Evolutionary conservation across 1,139 yeast genomes (phyloP).

Genomic region (Yamadazyma trypodendri): DNA sequence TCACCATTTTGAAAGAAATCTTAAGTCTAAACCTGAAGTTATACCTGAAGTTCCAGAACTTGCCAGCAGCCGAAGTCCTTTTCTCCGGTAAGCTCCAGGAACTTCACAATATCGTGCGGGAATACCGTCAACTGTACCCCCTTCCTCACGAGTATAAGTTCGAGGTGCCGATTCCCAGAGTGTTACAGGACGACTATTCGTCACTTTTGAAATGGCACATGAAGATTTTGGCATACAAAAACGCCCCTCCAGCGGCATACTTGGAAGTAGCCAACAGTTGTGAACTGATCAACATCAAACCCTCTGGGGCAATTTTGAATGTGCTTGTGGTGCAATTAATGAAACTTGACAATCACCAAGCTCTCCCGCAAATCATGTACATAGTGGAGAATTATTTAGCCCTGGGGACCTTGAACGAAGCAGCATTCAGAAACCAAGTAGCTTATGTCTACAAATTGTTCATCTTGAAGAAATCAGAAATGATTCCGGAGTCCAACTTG

Average conservation of each 20-base stretch:
- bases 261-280: constrained; percentile 11
- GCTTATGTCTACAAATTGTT: constrained; percentile 27
- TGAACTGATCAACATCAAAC: constrained; percentile 11
- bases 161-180: constrained; percentile 20
- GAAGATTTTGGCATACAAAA: constrained; percentile 10
- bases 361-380: constrained; percentile 19
- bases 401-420: constrained; percentile 32
- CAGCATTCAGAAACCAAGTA: constrained; percentile 19
- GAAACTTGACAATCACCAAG: constrained; percentile 10
- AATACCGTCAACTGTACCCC: constrained; percentile 20
- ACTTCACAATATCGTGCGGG: constrained; percentile 16
- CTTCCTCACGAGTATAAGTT: constrained; percentile 7
- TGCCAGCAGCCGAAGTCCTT: constrained; percentile 22
- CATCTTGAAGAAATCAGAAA: constrained; percentile 8
- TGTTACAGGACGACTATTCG: constrained; percentile 19
- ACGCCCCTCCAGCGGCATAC: constrained; percentile 12
- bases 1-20: constrained; percentile 27
- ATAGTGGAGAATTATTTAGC: constrained; percentile 28
- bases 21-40: too few relatives aligned
- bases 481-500: constrained; percentile 8
- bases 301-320: constrained; percentile 22
- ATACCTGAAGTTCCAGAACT: constrained; percentile 24
- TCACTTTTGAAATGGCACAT: constrained; percentile 19
- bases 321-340: constrained; percentile 17
- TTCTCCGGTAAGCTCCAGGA: constrained; percentile 27